phyloP scores from a whole-genome alignment of 2,329 filamentous ascomycete species.

The Periconia sp. region DNA sequence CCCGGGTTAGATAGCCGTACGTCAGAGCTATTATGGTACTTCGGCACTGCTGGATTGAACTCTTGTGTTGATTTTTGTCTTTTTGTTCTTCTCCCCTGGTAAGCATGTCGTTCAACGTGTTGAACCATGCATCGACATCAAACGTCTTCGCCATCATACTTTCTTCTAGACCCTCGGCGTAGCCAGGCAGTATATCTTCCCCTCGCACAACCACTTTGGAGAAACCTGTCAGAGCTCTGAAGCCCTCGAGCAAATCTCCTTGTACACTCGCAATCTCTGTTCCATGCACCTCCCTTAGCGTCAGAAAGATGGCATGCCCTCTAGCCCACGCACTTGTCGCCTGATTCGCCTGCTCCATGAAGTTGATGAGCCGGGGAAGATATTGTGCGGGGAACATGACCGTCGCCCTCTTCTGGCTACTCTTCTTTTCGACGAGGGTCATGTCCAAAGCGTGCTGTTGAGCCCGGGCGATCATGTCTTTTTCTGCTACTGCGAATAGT shows the following conservation, averaged over 20 bases:
- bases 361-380: slow-evolving; percentile 37
- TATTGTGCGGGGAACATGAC: slow-evolving; percentile 41
- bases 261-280: slow-evolving; percentile 28
- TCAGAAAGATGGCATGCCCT: slow-evolving; percentile 22
- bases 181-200: slow-evolving; percentile 25
- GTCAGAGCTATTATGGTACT: slow-evolving; percentile 32
- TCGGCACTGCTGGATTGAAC: slow-evolving; percentile 25
- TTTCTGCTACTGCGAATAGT: slow-evolving; percentile 23
- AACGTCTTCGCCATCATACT: slow-evolving; percentile 20
- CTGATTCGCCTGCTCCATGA: slow-evolving; percentile 28
- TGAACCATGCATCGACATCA: slow-evolving; percentile 19
- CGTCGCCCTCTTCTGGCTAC: slow-evolving; percentile 23
- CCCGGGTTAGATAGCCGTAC: slow-evolving; percentile 34
- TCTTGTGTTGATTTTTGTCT: slow-evolving; percentile 13
- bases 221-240: slow-evolving; percentile 28
- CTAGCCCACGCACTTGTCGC: slow-evolving; percentile 25
- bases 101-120: slow-evolving; percentile 16
- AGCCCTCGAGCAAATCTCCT: slow-evolving; percentile 36
- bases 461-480: slow-evolving; percentile 8
- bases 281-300: slow-evolving; percentile 25
- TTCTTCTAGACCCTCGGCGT: slow-evolving; percentile 22
- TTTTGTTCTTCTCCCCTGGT: slow-evolving; percentile 22
- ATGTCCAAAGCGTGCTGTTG: slow-evolving; percentile 31
- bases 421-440: slow-evolving; percentile 30
- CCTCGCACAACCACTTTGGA: slow-evolving; percentile 19